phyloP scores from a whole-genome alignment of 2,329 filamentous ascomycete species.

The Talaromyces sp. region DNA sequence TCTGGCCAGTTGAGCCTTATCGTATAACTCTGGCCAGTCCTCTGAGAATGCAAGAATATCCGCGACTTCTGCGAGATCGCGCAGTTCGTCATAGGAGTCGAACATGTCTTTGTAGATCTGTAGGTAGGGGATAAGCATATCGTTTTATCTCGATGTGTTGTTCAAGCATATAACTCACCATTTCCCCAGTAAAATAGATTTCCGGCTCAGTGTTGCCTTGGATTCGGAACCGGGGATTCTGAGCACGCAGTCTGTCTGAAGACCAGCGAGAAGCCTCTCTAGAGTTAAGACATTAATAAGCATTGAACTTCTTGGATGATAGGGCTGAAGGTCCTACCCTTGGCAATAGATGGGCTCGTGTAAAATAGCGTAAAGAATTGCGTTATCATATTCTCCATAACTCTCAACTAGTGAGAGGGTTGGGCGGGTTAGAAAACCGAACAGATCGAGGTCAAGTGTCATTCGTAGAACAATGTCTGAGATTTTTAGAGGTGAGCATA shows the following conservation, averaged over 20 bases:
- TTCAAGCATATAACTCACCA: slow-evolving; percentile 46
- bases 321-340: slow-evolving; percentile 38
- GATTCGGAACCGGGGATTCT: slow-evolving; percentile 43
- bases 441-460: slow-evolving; percentile 66
- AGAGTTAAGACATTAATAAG: slow-evolving; percentile 3
- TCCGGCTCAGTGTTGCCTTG: slow-evolving; percentile 43
- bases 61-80: slow-evolving; percentile 62
- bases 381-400: slow-evolving; percentile 64
- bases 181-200: slow-evolving; percentile 83
- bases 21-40: slow-evolving; percentile 73
- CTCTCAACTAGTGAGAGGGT: slow-evolving; percentile 65
- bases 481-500: slow-evolving; percentile 6
- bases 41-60: slow-evolving; percentile 62
- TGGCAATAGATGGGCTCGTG: slow-evolving; percentile 87
- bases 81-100: slow-evolving; percentile 70
- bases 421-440: slow-evolving; percentile 68
- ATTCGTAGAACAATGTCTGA: slow-evolving; percentile 64
- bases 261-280: slow-evolving; percentile 66
- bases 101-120: slow-evolving; percentile 77
- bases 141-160: not conserved
- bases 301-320: not conserved
- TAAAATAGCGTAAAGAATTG: slow-evolving; percentile 76
- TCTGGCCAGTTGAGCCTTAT: slow-evolving; percentile 63
- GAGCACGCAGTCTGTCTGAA: slow-evolving; percentile 45
- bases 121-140: slow-evolving; percentile 4